Evolutionary conservation across 108 stramenopile species (phyloP), one percentile per base, ranked within the genome.

Genomic region (Parmales sp.): DNA sequence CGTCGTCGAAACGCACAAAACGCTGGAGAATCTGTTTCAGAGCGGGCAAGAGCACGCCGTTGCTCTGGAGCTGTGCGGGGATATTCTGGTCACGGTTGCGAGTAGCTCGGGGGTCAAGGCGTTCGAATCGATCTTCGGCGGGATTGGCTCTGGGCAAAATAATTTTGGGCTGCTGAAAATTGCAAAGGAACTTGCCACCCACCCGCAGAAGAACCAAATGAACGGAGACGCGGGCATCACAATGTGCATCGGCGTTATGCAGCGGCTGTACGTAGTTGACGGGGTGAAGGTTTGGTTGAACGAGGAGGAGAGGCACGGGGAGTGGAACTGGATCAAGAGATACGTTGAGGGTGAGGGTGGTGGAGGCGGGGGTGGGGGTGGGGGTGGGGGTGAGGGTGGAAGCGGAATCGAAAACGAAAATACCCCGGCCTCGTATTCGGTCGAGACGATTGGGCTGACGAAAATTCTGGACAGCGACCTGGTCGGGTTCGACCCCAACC

Each of bases 241-340:
- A 23, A 78, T 77, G 63, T 88, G 85, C 65, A 49, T 86, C 25
- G 76, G 77, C 7, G 29, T 93, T 19, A 46, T 89, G 26, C 76
- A 77, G 51, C 74, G 79, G 22, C 63, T 93, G 44, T 50, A 73
- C 51, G 68, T 69, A 25, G 66, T 81, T 25, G 68, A 73, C 28
- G 63, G 74, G n/a, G 81, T 89, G 23, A 77, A 46, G 23, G 63
- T 65, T 23, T 90, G 89, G 89, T 86, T 90, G 89, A 66, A 44
- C 5, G 54, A 60, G 29, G 54, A 23, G 22, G 72, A 80, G 38
- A 82, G 90, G 70, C 74, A 76, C 45, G 18, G 51, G 7, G 51
- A 64, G 16, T 88, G 86, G 87, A 54, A 44, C 11, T 89, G 84
- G 76, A 78, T 90, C 69, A 87, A 90, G 60, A 70, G 76, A 19